Evolutionary conservation across 1,139 yeast genomes (phyloP), one percentile per base, ranked within the genome.

Genomic region (Geotrichum klebahnii): DNA sequence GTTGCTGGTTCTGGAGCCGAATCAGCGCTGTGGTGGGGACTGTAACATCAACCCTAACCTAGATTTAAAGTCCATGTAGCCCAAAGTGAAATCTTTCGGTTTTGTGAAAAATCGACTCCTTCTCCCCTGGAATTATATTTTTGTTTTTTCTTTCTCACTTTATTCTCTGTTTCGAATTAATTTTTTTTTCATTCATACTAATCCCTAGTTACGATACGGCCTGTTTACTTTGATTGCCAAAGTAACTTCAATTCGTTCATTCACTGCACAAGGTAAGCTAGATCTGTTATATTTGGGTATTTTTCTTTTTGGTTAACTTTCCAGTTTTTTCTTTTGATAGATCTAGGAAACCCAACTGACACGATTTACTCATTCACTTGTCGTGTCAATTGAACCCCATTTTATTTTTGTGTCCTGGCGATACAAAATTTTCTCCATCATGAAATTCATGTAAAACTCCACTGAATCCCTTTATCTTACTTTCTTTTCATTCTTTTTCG

Each of bases 191-290:
- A 35, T 9, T 14, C 22, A 10, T 35, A 23, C 17, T 14, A n/a
- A n/a, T n/a, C n/a, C 22, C 24, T 10, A 19, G 22, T 10, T 9
- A 14, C 41, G n/a, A 20, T n/a, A 37, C 41, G 41, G 17, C 24
- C 35, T 40, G 44, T 28, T 28, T 31, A 28, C 44, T 40, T 40
- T 40, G 44, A 40, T 34, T 40, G 44, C 44, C 44, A 40, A 40
- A 40, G 44, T 12, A 16, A 24, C 17, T 23, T 37, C 20, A n/a
- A 24, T 26, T 22, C 33, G 9, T 26, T 12, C 29, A 19, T 33
- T 10, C 22, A 23, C n/a, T 6, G 3, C 12, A 17, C 36, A 36
- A 12, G 12, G 29, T 9, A 22, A 19, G 17, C n/a, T 19, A n/a
- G n/a, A n/a, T n/a, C n/a, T n/a, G n/a, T n/a, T n/a, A n/a, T n/a